Evolutionary conservation across 495 filamentous ascomycete genomes (phyloP).

Genomic region (Talaromyces nanjingensis): DNA sequence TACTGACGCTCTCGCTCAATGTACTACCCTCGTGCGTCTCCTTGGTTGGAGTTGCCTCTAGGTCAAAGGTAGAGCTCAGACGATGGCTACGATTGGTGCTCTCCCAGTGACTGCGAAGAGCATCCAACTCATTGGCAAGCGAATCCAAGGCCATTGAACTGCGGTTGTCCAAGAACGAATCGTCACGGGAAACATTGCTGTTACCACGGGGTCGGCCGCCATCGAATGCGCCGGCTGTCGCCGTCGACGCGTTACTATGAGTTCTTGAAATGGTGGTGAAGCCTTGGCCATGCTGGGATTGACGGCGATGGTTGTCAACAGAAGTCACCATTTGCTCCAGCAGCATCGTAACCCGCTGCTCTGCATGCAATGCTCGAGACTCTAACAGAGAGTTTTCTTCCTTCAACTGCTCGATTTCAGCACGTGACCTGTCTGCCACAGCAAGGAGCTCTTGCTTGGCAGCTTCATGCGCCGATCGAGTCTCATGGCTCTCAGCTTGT

Average conservation of each 20-base stretch:
- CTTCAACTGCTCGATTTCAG: slow-evolving; percentile 74
- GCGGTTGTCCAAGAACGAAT: slow-evolving; percentile 57
- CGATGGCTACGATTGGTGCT: slow-evolving; percentile 88
- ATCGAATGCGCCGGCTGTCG: slow-evolving; percentile 22
- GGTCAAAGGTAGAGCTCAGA: slow-evolving; percentile 77
- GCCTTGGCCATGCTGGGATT: slow-evolving; percentile 48
- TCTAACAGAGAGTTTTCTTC: slow-evolving; percentile 75
- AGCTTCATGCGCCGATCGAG: slow-evolving; percentile 48
- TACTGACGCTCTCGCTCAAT: slow-evolving; percentile 62
- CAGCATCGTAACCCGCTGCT: slow-evolving; percentile 85
- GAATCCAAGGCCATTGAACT: slow-evolving; percentile 85
- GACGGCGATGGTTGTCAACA: slow-evolving; percentile 90
- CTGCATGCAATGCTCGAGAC: slow-evolving; percentile 75
- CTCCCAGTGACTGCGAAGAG: slow-evolving; percentile 86
- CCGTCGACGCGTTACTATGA: slow-evolving; percentile 40
- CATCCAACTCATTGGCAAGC: slow-evolving; percentile 84
- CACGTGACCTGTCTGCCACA: slow-evolving; percentile 47
- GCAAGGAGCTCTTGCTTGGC: slow-evolving; percentile 51
- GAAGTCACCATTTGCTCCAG: slow-evolving; percentile 90
- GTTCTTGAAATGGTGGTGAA: slow-evolving; percentile 35
- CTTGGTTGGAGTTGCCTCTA: slow-evolving; percentile 60
- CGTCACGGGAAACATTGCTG: slow-evolving; percentile 47
- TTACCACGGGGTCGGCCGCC: slow-evolving; percentile 32
- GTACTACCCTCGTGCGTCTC: slow-evolving; percentile 38
- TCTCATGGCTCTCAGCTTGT: slow-evolving; percentile 61